These are phyloP conservation scores for Leccinum cinnamomeum DNA, from an alignment of 1,284 basidiomycete genomes.

Conservation along the genomic window DNA sequence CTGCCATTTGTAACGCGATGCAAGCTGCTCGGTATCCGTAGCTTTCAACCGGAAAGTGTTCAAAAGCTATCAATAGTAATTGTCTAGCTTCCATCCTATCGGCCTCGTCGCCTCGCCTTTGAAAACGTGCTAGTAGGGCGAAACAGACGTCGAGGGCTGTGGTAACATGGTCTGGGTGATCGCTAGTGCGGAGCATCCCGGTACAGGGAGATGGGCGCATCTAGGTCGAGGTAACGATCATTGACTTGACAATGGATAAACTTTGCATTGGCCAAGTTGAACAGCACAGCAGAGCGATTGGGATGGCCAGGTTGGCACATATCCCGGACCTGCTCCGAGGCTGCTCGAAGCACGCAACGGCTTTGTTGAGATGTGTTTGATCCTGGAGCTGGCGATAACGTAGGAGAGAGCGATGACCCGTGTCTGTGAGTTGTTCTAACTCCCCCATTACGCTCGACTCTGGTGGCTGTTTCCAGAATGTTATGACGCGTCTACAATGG, in stretches of 20 bases:
- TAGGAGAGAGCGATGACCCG: not conserved
- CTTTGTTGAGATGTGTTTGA: not conserved
- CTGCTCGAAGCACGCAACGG: not conserved
- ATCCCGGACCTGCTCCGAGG: not conserved
- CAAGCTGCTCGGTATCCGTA: not conserved
- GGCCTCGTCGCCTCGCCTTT: not conserved
- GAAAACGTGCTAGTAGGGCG: not conserved
- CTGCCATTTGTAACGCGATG: not conserved
- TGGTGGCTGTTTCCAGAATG: not conserved
- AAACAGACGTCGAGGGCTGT: not conserved
- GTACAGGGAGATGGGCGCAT: not conserved
- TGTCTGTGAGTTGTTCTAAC: not conserved
- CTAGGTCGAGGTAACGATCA: not conserved
- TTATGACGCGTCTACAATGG: not conserved
- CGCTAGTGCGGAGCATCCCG: not conserved
- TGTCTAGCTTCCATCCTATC: no score
- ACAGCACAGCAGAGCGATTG: not conserved
- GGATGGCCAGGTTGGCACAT: not conserved
- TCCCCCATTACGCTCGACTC: not conserved
- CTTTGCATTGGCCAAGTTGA: not conserved
- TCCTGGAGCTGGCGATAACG: not conserved
- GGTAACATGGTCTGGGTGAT: not conserved
- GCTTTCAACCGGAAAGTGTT: not conserved
- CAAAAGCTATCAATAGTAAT: not conserved
- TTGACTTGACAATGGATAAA: not conserved